Conservation (phyloP, 352 stramenopile species). For the Pythium guiyangense region DNA sequence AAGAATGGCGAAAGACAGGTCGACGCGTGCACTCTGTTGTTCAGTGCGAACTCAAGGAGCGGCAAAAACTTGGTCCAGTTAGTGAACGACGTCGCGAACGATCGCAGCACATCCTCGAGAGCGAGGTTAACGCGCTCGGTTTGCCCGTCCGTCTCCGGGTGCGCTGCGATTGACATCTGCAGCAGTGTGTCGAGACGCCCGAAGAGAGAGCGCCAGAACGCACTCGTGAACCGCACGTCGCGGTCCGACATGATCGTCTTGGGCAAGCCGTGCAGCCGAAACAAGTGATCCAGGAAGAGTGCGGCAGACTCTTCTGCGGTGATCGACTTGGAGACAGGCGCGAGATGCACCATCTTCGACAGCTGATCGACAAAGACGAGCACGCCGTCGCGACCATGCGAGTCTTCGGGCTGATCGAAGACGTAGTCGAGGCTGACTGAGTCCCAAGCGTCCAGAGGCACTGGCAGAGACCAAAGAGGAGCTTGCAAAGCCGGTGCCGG, state of each 20-base stretch:
- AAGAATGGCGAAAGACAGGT: neutral
- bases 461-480: conserved; percentile 9
- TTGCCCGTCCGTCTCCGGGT: no score
- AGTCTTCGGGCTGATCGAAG: neutral
- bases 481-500: neutral
- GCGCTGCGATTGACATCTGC: conserved; percentile 19
- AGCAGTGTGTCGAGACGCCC: conserved; percentile 11
- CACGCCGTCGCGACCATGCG: neutral
- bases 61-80: neutral
- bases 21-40: neutral
- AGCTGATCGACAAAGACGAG: neutral
- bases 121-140: conserved; percentile 23
- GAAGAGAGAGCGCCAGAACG: conserved; percentile 7
- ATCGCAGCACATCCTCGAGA: conserved; percentile 17
- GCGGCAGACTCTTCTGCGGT: neutral
- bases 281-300: conserved; percentile 4
- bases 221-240: neutral
- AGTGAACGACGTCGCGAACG: conserved; percentile 7
- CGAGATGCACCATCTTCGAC: neutral
- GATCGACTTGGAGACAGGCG: neutral
- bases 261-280: neutral
- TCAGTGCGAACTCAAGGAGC: neutral
- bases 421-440: neutral
- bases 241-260: no score
- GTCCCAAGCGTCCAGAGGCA: neutral